A percentile compares a stretch with the other conserved stretches of the same genome.
These are phyloP conservation scores for Chlamydomonas asymmetrica DNA, from an alignment of 139 green algal species.

Conservation along the genomic window DNA sequence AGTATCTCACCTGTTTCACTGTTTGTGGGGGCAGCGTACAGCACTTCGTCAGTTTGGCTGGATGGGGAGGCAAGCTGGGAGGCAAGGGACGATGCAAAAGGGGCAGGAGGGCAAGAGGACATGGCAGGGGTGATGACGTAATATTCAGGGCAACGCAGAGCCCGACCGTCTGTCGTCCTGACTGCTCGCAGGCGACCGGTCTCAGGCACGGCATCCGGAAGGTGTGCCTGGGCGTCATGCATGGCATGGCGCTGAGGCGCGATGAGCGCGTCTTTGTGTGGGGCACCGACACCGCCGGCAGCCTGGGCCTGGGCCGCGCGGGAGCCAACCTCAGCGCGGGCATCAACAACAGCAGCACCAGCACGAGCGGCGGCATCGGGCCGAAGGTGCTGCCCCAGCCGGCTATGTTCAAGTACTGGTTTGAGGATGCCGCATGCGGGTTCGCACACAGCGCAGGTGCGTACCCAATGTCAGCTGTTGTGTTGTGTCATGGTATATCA, in stretches of 20 bases:
- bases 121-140: no score
- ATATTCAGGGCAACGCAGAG: no score
- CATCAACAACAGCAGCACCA: neutral
- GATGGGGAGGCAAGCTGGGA: no score
- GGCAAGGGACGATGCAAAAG: no score
- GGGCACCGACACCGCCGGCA: neutral
- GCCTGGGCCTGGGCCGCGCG: neutral
- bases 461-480: no score
- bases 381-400: neutral
- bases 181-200: no score
- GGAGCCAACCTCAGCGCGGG: neutral
- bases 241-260: neutral
- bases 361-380: neutral
- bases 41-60: no score
- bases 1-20: no score
- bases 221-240: neutral
- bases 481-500: no score
- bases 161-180: no score
- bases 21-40: no score
- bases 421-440: neutral
- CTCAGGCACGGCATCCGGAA: neutral
- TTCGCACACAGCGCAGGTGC: slow-evolving; percentile 1
- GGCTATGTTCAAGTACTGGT: neutral
- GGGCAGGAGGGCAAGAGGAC: no score
- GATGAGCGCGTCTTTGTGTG: slow-evolving; percentile 8